A percentile compares a stretch with the other conserved stretches of the same genome.
Conservation (phyloP, 2,329 filamentous ascomycete genomes). For the Diaporthe batatas region DNA sequence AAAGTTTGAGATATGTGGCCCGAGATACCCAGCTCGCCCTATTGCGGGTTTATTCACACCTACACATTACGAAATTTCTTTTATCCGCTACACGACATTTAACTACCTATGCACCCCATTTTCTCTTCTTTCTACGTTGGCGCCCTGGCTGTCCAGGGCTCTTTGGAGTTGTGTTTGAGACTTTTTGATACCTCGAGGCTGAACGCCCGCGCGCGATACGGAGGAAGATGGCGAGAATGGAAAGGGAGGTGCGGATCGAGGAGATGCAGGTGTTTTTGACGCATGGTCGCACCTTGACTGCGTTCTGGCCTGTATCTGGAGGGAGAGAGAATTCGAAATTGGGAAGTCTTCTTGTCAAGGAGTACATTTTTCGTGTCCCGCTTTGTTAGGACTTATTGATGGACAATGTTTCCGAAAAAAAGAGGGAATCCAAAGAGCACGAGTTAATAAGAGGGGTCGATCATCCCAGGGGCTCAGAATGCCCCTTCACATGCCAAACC, state of each 20-base stretch:
- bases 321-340: background rate
- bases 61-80: constrained; percentile 30
- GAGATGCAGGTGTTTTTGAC: background rate
- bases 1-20: constrained; percentile 45
- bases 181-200: constrained; percentile 40
- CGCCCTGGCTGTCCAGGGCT: constrained; percentile 21
- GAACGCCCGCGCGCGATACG: constrained; percentile 20
- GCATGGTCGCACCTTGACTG: background rate
- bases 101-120: constrained; percentile 23
- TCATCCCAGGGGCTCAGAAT: constrained; percentile 5
- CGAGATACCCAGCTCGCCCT: constrained; percentile 50
- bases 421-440: constrained; percentile 15
- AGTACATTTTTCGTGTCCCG: constrained; percentile 28
- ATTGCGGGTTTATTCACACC: constrained; percentile 45
- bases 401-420: constrained; percentile 2
- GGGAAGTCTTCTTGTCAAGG: constrained; percentile 12
- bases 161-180: constrained; percentile 39
- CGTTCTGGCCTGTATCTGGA: background rate
- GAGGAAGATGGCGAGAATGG: constrained; percentile 8
- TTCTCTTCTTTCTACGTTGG: constrained; percentile 21
- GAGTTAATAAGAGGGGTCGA: constrained; percentile 24
- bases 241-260: background rate
- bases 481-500: constrained; percentile 27
- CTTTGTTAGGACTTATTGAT: constrained; percentile 28
- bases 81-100: constrained; percentile 35